Evolutionary conservation across 257 asterid genomes (phyloP), one percentile per base, ranked within the genome.

Genomic region (Gynochthodes officinalis): DNA sequence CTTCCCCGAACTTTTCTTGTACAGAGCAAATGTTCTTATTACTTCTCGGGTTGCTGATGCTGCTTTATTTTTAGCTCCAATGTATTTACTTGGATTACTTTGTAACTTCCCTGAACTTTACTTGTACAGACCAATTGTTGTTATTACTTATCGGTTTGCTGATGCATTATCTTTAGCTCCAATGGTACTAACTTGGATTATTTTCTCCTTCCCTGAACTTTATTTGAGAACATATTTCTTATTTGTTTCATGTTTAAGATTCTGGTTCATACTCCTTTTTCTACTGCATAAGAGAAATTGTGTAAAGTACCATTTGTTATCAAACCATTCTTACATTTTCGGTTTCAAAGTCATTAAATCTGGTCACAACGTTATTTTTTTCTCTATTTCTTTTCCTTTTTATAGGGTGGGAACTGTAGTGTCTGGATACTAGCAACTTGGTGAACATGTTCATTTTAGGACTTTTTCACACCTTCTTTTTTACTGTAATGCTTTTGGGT

Each of bases 41-140:
- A 92, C 99, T 77, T 89, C 99, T 77, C 86, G 99, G 65, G 97
- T 92, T 81, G 99, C 99, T 9, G 99, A 95, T 87, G 99, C 99
- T 67, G 79, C 99, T 76, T 82, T 95, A 73, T 95, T 95, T 84
- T 81, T 95, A 82, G 97, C 80, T 78, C 97, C 99, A 62, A 90
- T 95, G 99, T 91, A 85, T 71, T 81, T 67, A 67, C 68, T 63
- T 67, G 66, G 32, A 30, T 60, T 25, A 5, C 71, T 12, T 48
- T 54, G n/a, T n/a, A n/a, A n/a, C n/a, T n/a, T n/a, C n/a, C n/a
- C n/a, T n/a, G n/a, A n/a, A n/a, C n/a, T n/a, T n/a, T n/a, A n/a
- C n/a, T 69, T 67, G 67, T 82, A 82, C 83, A 67, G 76, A 69
- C 97, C 96, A 49, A 84, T 90, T 86, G 89, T 95, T 77, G 79